Conservation (phyloP, 345 rosid species). For the Citrus mangshanensis region DNA sequence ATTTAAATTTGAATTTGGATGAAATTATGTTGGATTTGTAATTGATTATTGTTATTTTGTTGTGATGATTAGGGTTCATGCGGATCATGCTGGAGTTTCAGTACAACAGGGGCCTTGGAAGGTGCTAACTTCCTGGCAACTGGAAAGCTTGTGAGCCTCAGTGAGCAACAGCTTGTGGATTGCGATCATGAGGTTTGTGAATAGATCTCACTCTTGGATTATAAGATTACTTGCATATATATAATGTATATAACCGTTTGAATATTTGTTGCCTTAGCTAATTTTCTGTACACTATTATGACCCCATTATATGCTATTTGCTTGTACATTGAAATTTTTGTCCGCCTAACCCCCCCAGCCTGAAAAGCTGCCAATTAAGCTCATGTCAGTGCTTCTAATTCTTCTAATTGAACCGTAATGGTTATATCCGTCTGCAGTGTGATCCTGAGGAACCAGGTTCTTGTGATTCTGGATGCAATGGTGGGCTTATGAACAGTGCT, state of each 20-base stretch:
- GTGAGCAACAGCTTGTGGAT: conserved; percentile 99
- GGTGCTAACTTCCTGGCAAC: conserved; percentile 91
- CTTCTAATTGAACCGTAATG: neutral
- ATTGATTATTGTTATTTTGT: neutral
- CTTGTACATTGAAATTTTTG: neutral
- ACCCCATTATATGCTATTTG: too few relatives aligned
- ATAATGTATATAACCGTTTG: neutral
- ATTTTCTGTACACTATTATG: neutral
- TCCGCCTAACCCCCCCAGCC: too few relatives aligned
- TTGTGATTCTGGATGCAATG: conserved; percentile 87
- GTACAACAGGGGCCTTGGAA: conserved; percentile 94
- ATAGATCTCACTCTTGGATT: neutral
- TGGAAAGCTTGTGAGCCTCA: conserved; percentile 88
- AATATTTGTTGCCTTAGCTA: neutral
- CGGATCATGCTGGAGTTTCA: conserved; percentile 99
- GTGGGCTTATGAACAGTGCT: conserved; percentile 93
- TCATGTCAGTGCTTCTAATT: neutral
- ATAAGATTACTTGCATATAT: too few relatives aligned
- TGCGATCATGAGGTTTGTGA: conserved; percentile 84
- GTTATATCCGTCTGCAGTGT: conserved; percentile 47
- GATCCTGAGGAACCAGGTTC: conserved; percentile 79
- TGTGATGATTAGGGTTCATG: conserved; percentile 66
- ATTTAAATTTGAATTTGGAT: neutral
- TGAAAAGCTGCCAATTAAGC: too few relatives aligned
- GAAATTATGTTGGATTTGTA: neutral